Conservation (phyloP, 805 yeast species). For the Nakazawaea holstii region DNA sequence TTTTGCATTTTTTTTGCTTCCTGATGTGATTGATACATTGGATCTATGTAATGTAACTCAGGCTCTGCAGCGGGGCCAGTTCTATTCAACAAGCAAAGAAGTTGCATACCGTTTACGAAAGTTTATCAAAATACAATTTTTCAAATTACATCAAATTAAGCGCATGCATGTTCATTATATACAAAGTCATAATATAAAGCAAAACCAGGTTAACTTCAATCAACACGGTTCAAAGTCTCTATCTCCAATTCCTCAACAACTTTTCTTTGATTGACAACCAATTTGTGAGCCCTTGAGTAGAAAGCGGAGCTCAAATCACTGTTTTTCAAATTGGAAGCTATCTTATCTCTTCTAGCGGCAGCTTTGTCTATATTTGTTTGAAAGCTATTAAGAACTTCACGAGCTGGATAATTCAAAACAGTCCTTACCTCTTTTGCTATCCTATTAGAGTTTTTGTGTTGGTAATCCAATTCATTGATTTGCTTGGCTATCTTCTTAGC, state of each 20-base stretch:
- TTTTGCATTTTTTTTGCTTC: background rate
- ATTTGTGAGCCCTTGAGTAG: conserved; percentile 44
- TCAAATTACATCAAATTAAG: background rate
- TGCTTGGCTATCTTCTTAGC: conserved; percentile 64
- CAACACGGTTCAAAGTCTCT: conserved; percentile 36
- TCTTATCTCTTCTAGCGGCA: conserved; percentile 49
- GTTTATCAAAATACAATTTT: no score
- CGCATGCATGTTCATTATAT: background rate
- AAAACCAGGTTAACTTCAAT: conserved; percentile 17
- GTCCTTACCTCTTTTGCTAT: conserved; percentile 77
- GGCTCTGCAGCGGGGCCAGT: no score
- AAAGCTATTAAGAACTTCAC: conserved; percentile 70
- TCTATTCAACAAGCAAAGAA: background rate
- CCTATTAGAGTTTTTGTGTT: conserved; percentile 71
- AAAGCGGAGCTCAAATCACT: conserved; percentile 53
- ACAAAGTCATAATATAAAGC: background rate
- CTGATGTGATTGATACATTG: background rate
- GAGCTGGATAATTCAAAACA: conserved; percentile 75
- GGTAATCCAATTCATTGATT: conserved; percentile 66
- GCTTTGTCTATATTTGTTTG: conserved; percentile 62
- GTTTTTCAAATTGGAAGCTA: conserved; percentile 44
- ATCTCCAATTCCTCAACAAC: conserved; percentile 38
- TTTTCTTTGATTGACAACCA: conserved; percentile 36
- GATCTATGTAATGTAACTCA: background rate
- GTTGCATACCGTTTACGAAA: background rate